Base-by-base conservation (phyloP, 768 basidiomycete species). In the Crassisporium funariophilum region DNA sequence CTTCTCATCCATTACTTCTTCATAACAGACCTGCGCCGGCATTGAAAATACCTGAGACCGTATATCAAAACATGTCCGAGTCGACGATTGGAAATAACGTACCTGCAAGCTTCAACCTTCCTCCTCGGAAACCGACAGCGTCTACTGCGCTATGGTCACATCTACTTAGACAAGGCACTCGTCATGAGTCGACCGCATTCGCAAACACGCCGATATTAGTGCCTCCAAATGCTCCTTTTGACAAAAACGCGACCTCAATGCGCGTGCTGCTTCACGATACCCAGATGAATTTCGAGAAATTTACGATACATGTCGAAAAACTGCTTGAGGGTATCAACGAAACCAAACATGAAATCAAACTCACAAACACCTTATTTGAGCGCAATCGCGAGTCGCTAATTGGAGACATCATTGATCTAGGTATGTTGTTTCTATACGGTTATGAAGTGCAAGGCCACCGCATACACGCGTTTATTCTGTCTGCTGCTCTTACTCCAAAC, bases 261-360 rank as follows among this genome's bases (percentile, higher is more conserved):
- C 79, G 86, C 31, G 75, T 88, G 54, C 73, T 89, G 10, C 67
- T 90, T 16, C 80, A 88, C 53, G 88, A 89, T 59, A 88, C 85
- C 1, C 85, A 88, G 46, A 78, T 76, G 16, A 79, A 83, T 50
- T 73, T 89, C 25, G 85, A 90, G 63, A 78, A 70, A 54, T 88
- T 89, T 49, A 78, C 83, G 0, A 67, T 67, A 5, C 74, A 76
- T 22, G 77, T 83, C 11, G 81, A 78, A 34, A 64, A 65, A n/a
- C 70, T 88, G 17, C 63, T 79, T 1, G 62, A 63, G 9, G 72
- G 67, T 23, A 71, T 86, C 10, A 77, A 81, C 11, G 71, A 78
- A 23, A 71, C 81, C 19, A 76, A 73, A 52, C 61, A 67, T 5
- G 82, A 86, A 53, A 72, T 88, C 22, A 65, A 71, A 17, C 65